These are phyloP conservation scores for Ilex aquifolium DNA, from an alignment of 257 asterid species.

Conservation along the genomic window DNA sequence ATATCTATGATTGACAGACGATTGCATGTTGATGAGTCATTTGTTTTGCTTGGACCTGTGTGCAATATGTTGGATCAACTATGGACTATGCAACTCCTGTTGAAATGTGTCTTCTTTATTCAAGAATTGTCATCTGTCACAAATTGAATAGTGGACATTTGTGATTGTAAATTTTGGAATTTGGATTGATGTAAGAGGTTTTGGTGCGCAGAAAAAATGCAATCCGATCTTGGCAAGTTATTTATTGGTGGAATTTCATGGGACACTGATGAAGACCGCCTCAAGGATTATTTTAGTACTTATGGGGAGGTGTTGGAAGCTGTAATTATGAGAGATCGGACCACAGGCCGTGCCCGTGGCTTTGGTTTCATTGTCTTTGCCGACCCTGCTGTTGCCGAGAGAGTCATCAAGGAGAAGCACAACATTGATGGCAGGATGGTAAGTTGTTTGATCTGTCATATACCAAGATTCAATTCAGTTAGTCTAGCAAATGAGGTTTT, in stretches of 20 bases:
- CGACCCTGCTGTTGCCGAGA: conserved; percentile 43
- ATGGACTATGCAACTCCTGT: too few species aligned
- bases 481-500: too few species aligned
- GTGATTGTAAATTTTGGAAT: conserved; percentile 18
- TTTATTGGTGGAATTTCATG: conserved; percentile 54
- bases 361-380: conserved; percentile 27
- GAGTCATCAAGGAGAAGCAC: conserved; percentile 42
- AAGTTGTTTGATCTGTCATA: conserved; percentile 22
- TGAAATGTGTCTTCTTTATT: neutral
- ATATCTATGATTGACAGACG: too few species aligned
- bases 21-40: too few species aligned
- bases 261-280: conserved; percentile 47
- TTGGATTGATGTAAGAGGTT: conserved; percentile 28
- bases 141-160: conserved; percentile 22
- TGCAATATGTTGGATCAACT: too few species aligned
- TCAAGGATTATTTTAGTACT: conserved; percentile 36
- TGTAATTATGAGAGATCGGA: conserved; percentile 47
- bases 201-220: conserved; percentile 21
- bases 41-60: too few species aligned
- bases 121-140: conserved; percentile 18
- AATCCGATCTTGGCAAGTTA: conserved; percentile 45
- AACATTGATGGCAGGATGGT: conserved; percentile 49
- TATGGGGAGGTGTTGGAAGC: conserved; percentile 51
- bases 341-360: conserved; percentile 41
- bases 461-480: neutral